A percentile compares a stretch with the other conserved stretches of the same genome.
Conservation (phyloP, 2,329 filamentous ascomycete species). For the Alternaria sp. region DNA sequence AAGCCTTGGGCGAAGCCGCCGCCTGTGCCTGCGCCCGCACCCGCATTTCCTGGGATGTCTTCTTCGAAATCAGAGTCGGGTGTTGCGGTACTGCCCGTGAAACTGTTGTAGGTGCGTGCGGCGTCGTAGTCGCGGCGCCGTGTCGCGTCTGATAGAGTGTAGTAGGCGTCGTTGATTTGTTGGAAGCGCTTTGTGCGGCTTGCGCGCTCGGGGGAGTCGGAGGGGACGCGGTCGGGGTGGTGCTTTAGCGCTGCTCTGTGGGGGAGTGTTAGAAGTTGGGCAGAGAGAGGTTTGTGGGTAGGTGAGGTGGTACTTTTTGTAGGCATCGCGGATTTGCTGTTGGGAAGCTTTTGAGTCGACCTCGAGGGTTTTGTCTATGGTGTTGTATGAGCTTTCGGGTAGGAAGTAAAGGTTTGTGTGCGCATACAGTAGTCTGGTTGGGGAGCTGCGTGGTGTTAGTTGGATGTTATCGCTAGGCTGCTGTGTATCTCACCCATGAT, state of each 20-base stretch:
- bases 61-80: conserved; percentile 57
- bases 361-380: conserved; percentile 60
- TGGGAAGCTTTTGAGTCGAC: conserved; percentile 75
- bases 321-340: conserved; percentile 89
- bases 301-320: conserved; percentile 72
- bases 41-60: conserved; percentile 51
- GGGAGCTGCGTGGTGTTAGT: conserved; percentile 26
- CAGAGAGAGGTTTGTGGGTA: not conserved
- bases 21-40: not conserved
- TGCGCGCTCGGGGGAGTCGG: conserved; percentile 81
- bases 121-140: conserved; percentile 85
- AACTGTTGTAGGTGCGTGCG: conserved; percentile 65
- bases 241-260: conserved; percentile 83
- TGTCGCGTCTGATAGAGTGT: conserved; percentile 79
- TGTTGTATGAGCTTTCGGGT: not conserved
- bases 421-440: conserved; percentile 36
- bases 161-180: conserved; percentile 91
- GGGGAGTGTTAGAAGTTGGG: conserved; percentile 5
- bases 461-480: conserved; percentile 5
- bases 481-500: conserved; percentile 28
- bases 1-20: conserved; percentile 56
- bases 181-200: conserved; percentile 87
- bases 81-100: conserved; percentile 51
- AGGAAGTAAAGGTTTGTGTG: not conserved
- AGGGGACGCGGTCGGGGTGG: conserved; percentile 88